Base-by-base conservation (phyloP, 2,329 filamentous ascomycete species). In the Ophiostoma quercus region DNA sequence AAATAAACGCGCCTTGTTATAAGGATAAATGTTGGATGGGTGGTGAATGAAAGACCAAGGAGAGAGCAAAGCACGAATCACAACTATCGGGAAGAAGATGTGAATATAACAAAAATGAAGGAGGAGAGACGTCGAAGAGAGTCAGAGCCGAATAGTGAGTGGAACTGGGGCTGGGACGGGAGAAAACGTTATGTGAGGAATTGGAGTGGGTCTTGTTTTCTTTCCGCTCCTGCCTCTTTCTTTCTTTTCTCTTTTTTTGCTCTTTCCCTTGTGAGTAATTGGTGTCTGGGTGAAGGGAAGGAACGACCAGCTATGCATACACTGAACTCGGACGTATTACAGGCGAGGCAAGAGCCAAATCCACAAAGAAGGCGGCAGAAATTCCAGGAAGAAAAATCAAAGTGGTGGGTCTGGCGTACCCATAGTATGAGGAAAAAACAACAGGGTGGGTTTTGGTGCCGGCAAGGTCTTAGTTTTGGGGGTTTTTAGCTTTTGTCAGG, bases 1-100 rank as follows among this genome's bases (percentile, higher is more conserved):
- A 95, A 96, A 90, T 84, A 92, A 96, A 89, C 92, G 92, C 92
- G 92, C 92, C 80, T 80, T 68, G 69, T 67, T 72, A 75, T 39
- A 68, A 71, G 71, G 22, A 57, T n/a, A 19, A 66, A 63, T 71
- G 70, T 29, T 7, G 12, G 14, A n/a, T 51, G 39, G 63, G 41
- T 68, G 62, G 72, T 39, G 62, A 34, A 19, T 22, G 14, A 12
- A 25, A 39, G 19, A 43, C 8, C 22, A 62, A 29, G 37, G 29
- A 41, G 57, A 9, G 22, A 14, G 54, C 34, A 32, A 37, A 54
- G 16, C 8, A 8, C 12, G 32, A 37, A 63, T n/a, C 29, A 34
- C n/a, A 39, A 65, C 39, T 39, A 25, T 67, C 5, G 41, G 47
- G 25, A 51, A 47, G 22, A 67, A 41, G n/a, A 54, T 37, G 22